Percentiles rank a stretch among this genome's conserved stretches.
Evolutionary conservation across 139 green algal species (phyloP).

Genomic region (Nannochloris sp.): DNA sequence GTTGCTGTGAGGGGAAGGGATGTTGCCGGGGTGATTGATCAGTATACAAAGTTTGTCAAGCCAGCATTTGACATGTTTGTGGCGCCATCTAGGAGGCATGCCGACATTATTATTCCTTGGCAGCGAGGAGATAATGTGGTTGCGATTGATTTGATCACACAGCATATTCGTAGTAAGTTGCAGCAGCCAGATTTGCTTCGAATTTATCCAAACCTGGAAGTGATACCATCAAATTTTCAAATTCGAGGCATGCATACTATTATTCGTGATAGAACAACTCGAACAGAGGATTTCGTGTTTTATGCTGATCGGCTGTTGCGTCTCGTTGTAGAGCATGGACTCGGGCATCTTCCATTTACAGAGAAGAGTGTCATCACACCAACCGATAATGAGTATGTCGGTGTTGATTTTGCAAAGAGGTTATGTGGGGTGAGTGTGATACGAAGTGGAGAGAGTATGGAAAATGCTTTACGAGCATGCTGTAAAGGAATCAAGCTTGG

Average conservation of each 20-base stretch:
- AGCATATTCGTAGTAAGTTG: constrained; percentile 93
- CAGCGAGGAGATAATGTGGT: constrained; percentile 72
- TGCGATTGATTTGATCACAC: constrained; percentile 94
- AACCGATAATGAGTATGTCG: constrained; percentile 74
- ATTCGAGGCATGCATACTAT: constrained; percentile 97
- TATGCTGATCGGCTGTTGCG: constrained; percentile 81
- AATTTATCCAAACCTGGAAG: constrained; percentile 84
- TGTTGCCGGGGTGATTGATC: constrained; percentile 83
- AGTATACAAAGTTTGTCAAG: constrained; percentile 93
- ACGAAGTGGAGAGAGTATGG: constrained; percentile 88
- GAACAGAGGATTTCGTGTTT: constrained; percentile 91
- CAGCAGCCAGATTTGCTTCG: constrained; percentile 82
- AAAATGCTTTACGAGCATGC: constrained; percentile 91
- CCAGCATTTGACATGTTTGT: constrained; percentile 88
- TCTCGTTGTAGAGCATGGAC: constrained; percentile 74
- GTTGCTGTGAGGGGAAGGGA: constrained; percentile 71
- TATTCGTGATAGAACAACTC: constrained; percentile 70
- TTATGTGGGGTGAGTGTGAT: constrained; percentile 95
- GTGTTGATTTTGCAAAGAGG: constrained; percentile 90
- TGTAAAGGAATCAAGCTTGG: constrained; percentile 98
- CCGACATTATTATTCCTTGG: constrained; percentile 94
- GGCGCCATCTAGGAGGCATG: constrained; percentile 63
- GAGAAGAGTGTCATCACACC: constrained; percentile 84
- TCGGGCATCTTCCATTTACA: constrained; percentile 88
- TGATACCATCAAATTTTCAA: constrained; percentile 89